A percentile compares a stretch with the other conserved stretches of the same genome.
phyloP scores from a whole-genome alignment of 2,329 filamentous ascomycete genomes.

The Penicillium sp. region DNA sequence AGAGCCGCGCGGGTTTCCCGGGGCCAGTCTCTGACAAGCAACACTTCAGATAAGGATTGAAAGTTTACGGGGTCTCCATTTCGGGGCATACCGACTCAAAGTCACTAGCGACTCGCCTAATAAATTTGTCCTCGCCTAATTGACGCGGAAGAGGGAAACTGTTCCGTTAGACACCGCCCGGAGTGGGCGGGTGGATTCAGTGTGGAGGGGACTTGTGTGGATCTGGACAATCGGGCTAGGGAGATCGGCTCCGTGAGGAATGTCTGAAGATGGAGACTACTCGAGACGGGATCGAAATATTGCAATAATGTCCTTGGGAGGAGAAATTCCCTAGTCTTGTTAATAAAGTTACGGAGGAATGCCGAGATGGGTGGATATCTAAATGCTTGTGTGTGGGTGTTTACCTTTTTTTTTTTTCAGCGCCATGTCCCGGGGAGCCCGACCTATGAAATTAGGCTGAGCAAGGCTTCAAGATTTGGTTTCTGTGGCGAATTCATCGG shows the following conservation, averaged over 20 bases:
- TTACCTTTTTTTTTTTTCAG: too few species aligned
- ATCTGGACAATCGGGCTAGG: background rate
- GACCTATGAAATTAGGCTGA: too few species aligned
- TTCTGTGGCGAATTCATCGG: too few species aligned
- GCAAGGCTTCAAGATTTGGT: too few species aligned
- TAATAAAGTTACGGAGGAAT: background rate
- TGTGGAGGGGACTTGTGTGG: background rate
- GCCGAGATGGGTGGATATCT: background rate
- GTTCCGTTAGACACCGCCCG: background rate
- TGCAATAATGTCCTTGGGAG: background rate
- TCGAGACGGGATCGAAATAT: background rate
- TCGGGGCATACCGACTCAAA: background rate
- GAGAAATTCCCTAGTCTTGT: background rate
- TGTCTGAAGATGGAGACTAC: background rate
- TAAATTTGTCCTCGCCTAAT: background rate
- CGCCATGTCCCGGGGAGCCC: too few species aligned
- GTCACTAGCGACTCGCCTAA: background rate
- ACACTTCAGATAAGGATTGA: too few species aligned
- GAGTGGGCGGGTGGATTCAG: background rate
- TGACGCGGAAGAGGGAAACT: background rate
- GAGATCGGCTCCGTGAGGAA: background rate
- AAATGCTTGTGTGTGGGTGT: too few species aligned
- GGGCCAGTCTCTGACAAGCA: too few species aligned
- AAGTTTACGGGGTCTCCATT: background rate
- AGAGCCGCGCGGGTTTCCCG: too few species aligned